A percentile compares a stretch with the other conserved stretches of the same genome.
Evolutionary conservation across 257 asterid species (phyloP).

Genomic region (Solanum stenotomum): DNA sequence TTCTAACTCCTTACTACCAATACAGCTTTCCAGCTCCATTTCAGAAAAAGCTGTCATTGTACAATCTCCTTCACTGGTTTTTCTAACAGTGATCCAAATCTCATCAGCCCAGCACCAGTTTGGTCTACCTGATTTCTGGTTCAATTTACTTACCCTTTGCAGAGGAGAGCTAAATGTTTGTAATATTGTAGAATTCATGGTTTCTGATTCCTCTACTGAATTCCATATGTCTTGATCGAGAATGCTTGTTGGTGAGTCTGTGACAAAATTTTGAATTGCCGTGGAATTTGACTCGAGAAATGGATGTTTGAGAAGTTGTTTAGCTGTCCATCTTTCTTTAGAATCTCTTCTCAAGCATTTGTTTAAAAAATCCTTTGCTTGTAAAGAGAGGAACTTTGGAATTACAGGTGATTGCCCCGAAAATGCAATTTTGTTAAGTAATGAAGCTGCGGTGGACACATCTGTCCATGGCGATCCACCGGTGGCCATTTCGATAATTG

Average conservation of each 20-base stretch:
- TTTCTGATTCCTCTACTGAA: slow-evolving; percentile 33
- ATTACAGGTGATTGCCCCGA: slow-evolving; percentile 44
- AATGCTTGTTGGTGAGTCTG: slow-evolving; percentile 59
- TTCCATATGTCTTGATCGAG: slow-evolving; percentile 76
- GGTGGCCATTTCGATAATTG: slow-evolving; percentile 64
- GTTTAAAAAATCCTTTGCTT: slow-evolving; percentile 50
- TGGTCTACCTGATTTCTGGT: slow-evolving; percentile 16
- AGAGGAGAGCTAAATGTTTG: background rate
- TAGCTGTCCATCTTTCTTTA: slow-evolving; percentile 51
- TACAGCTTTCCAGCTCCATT: background rate
- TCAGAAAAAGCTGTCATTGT: background rate
- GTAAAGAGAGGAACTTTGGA: slow-evolving; percentile 43
- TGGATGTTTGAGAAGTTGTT: slow-evolving; percentile 50
- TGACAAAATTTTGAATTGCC: background rate
- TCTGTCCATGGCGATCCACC: slow-evolving; percentile 60
- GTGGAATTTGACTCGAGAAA: slow-evolving; percentile 21
- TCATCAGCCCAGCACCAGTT: slow-evolving; percentile 26
- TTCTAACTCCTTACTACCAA: background rate
- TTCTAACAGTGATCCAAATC: slow-evolving; percentile 44
- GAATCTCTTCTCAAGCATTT: slow-evolving; percentile 52
- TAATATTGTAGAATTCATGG: background rate
- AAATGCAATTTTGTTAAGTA: slow-evolving; percentile 46
- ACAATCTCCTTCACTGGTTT: background rate
- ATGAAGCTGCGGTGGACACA: slow-evolving; percentile 10
- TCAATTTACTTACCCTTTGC: slow-evolving; percentile 23